Evolutionary conservation across 2,329 filamentous ascomycete genomes (phyloP), one percentile per base, ranked within the genome.

Genomic region (Colletotrichum caudatum): DNA sequence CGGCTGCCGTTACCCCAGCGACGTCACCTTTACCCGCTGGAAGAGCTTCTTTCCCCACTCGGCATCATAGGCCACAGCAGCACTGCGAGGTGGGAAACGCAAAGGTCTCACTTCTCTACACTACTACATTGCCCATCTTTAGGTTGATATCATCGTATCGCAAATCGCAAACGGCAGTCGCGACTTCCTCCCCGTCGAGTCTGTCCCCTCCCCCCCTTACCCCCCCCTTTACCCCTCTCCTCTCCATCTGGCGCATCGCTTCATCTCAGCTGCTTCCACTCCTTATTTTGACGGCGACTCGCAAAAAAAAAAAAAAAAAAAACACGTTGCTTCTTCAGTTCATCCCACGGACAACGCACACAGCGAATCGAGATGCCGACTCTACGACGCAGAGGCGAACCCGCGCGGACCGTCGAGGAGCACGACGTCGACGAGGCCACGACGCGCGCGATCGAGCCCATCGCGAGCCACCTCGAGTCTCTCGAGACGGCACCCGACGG

Each of bases 1-100:
- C 59, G 54, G 54, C 51, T 58, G 70, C 44, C 71, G 73, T 74
- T 74, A 65, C 73, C 73, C 73, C 64, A 66, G 73, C 67, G 73
- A 73, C 73, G 73, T 74, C 73, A 74, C 69, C 53, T 61, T 65
- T 71, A 71, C 64, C 68, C 59, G 48, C 63, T 50, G 39, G 39
- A 12, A 67, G 46, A 60, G 71, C 58, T 66, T 63, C 57, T 59
- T 72, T 69, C 64, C 66, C 69, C 69, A 69, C 64, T 54, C 58
- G 14, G 41, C 63, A 65, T 53, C 57, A 68, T 68, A 69, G 58
- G 59, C 69, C 65, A 71, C 69, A 59, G 37, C 37, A 64, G 35
- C 57, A 48, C 60, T 59, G 48, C 33, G 46, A 64, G 37, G 44
- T 64, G 64, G 64, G 33, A 53, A 66, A 64, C 57, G 46, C 53